Conservation (phyloP, 306 rosid species). For the Glycine soja region DNA sequence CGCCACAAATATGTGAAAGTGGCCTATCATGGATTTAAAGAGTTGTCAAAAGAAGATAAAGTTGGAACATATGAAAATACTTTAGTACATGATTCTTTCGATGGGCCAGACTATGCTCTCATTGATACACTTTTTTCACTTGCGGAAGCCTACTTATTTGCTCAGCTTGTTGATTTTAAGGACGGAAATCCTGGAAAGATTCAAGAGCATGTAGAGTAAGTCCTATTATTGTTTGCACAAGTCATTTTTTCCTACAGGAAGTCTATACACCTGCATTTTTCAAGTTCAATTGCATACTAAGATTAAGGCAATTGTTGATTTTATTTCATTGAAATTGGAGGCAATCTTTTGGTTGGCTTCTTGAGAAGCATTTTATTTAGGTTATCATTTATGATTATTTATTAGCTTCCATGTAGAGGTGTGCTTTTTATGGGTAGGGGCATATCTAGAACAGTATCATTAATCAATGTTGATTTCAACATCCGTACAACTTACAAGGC, state of each 20-base stretch:
- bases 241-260: not conserved
- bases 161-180: constrained; percentile 76
- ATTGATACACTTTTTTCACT: constrained; percentile 84
- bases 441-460: not conserved
- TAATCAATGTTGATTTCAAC: constrained; percentile 28
- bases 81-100: constrained; percentile 71
- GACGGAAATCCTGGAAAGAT: constrained; percentile 63
- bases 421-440: not conserved
- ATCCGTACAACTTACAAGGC: constrained; percentile 3
- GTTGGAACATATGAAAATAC: constrained; percentile 73
- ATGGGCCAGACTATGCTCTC: constrained; percentile 81
- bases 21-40: constrained; percentile 83
- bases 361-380: not conserved
- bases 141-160: constrained; percentile 84
- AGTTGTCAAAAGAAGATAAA: constrained; percentile 81
- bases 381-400: not conserved
- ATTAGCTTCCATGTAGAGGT: constrained; percentile 11
- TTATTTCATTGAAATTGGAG: constrained; percentile 7
- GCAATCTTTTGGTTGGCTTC: not conserved
- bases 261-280: not conserved
- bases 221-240: constrained; percentile 19
- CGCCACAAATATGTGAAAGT: constrained; percentile 89
- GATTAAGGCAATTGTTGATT: not conserved
- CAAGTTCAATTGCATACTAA: constrained; percentile 4
- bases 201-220: constrained; percentile 69